phyloP scores from a whole-genome alignment of 768 basidiomycete species.

The Tephrocybe rancida region DNA sequence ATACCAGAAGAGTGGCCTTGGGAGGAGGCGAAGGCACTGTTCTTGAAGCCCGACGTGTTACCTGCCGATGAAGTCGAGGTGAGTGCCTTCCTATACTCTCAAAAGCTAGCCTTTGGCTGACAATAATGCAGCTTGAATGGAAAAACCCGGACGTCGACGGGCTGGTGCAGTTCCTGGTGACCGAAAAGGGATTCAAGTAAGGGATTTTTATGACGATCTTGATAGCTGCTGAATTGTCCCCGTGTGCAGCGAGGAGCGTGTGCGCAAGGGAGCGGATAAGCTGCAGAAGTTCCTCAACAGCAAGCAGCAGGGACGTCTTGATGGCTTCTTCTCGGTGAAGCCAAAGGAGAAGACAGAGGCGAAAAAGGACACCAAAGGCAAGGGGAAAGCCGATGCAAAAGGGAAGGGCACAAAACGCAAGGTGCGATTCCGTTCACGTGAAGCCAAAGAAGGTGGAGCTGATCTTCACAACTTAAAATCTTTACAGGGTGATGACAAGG shows the following conservation, averaged over 20 bases:
- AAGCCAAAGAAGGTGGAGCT: no score
- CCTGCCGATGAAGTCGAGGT: constrained; percentile 89
- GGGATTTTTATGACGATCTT: neutral
- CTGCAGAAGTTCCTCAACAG: constrained; percentile 81
- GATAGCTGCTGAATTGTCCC: constrained; percentile 3
- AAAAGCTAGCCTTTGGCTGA: constrained; percentile 1
- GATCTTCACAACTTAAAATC: constrained; percentile 1
- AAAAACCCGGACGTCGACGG: constrained; percentile 91
- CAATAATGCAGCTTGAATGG: constrained; percentile 82
- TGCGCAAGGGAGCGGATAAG: constrained; percentile 94
- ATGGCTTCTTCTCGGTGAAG: constrained; percentile 90
- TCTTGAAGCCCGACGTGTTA: constrained; percentile 86
- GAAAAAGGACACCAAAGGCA: constrained; percentile 37
- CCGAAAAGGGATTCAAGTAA: constrained; percentile 96
- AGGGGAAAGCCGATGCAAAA: constrained; percentile 40
- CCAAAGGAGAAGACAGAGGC: constrained; percentile 49
- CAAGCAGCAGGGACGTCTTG: constrained; percentile 96
- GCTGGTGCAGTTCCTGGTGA: constrained; percentile 90
- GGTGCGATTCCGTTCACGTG: constrained; percentile 16
- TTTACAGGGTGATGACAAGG: constrained; percentile 41
- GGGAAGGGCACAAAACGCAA: constrained; percentile 54
- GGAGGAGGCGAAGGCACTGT: constrained; percentile 92
- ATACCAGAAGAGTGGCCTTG: constrained; percentile 97
- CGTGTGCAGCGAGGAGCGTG: constrained; percentile 85
- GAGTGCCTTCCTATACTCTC: neutral